Evolutionary conservation across 176 grass and related monocot species (phyloP).

Genomic region (Carex kokanica): DNA sequence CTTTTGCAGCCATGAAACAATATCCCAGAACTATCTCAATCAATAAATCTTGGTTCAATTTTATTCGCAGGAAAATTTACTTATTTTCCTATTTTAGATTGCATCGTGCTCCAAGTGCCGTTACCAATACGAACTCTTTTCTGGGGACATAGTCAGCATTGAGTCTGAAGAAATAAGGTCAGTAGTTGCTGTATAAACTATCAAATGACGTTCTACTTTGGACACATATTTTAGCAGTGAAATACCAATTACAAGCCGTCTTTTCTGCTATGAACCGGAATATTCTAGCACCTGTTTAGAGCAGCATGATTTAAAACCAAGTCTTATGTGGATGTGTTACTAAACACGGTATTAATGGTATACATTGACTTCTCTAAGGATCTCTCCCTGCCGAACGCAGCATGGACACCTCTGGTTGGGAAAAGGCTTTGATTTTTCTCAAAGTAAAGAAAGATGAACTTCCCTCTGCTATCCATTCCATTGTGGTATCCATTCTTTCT

Average conservation of each 20-base stretch:
- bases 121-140: slow-evolving; percentile 88
- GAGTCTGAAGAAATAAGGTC: slow-evolving; percentile 93
- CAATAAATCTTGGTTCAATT: slow-evolving; percentile 1
- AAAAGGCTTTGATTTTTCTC: slow-evolving; percentile 83
- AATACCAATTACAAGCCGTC: not conserved
- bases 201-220: slow-evolving; percentile 8
- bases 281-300: not conserved
- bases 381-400: slow-evolving; percentile 98
- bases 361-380: slow-evolving; percentile 97
- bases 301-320: slow-evolving; percentile 9
- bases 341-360: slow-evolving; percentile 71
- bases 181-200: slow-evolving; percentile 28
- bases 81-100: slow-evolving; percentile 44
- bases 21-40: not conserved
- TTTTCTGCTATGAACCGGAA: not conserved
- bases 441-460: slow-evolving; percentile 76
- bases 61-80: slow-evolving; percentile 3
- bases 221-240: not conserved
- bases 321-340: slow-evolving; percentile 33
- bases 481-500: slow-evolving; percentile 61
- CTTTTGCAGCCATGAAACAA: not conserved
- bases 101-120: slow-evolving; percentile 93
- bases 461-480: slow-evolving; percentile 86
- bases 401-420: slow-evolving; percentile 80
- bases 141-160: slow-evolving; percentile 77